Evolutionary conservation across 2,329 filamentous ascomycete genomes (phyloP).

Genomic region (Phaeomoniella chlamydospora): DNA sequence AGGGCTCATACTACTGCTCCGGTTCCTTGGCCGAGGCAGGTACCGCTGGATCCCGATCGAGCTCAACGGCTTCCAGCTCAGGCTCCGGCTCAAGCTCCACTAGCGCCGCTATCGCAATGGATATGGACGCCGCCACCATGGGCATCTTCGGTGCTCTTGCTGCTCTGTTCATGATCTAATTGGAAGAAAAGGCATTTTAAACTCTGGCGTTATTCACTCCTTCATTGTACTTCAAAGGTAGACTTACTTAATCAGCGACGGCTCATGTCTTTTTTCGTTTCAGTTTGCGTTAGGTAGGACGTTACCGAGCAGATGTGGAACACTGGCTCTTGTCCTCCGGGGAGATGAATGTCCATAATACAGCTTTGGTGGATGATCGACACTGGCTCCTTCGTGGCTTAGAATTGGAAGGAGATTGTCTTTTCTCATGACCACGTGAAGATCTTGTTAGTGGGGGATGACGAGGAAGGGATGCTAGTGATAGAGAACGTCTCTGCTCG

Average conservation of each 20-base stretch:
- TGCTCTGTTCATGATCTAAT: background rate
- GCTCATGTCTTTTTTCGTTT: background rate
- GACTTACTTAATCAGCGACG: background rate
- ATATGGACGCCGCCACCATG: background rate
- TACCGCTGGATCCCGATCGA: conserved; percentile 5
- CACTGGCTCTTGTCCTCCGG: too few relatives aligned
- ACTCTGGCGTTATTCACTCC: background rate
- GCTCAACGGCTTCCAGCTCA: conserved; percentile 5
- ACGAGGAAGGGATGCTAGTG: too few relatives aligned
- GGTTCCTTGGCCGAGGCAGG: conserved; percentile 19
- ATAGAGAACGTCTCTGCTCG: too few relatives aligned
- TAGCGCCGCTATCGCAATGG: background rate
- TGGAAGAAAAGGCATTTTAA: background rate
- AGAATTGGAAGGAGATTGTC: too few relatives aligned
- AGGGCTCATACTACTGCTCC: conserved; percentile 31
- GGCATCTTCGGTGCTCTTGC: background rate
- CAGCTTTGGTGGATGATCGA: too few relatives aligned
- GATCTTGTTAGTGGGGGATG: too few relatives aligned
- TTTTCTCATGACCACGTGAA: too few relatives aligned
- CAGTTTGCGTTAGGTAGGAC: too few relatives aligned
- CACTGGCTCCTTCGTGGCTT: too few relatives aligned
- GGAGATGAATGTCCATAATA: too few relatives aligned
- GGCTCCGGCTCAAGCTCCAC: background rate
- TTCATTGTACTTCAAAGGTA: background rate
- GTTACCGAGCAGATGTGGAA: too few relatives aligned